phyloP scores from a whole-genome alignment of 1,284 basidiomycete species.

The Cystobasidium sp. region DNA sequence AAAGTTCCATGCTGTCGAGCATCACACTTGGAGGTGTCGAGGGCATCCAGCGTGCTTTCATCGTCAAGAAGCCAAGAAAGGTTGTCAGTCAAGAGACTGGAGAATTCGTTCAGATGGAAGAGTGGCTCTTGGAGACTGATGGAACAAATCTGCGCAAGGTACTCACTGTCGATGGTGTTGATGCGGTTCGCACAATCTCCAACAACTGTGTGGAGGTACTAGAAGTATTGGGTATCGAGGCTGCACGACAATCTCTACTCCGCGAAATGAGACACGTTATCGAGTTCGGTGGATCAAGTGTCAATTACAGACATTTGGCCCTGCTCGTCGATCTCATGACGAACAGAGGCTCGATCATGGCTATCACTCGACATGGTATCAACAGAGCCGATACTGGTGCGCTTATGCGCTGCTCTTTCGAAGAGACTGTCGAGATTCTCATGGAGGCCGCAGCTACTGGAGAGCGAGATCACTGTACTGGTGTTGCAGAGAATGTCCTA shows the following conservation, averaged over 20 bases:
- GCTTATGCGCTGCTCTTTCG: constrained; percentile 97
- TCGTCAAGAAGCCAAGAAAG: constrained; percentile 81
- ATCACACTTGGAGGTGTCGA: constrained; percentile 88
- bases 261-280: constrained; percentile 91
- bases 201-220: constrained; percentile 97
- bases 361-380: constrained; percentile 99
- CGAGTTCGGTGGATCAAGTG: constrained; percentile 98
- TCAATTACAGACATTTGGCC: constrained; percentile 97
- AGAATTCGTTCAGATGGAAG: constrained; percentile 63
- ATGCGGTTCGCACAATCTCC: constrained; percentile 88
- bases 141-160: constrained; percentile 93
- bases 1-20: constrained; percentile 95
- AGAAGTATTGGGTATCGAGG: constrained; percentile 97
- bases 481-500: constrained; percentile 97
- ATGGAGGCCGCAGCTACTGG: constrained; percentile 98
- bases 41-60: constrained; percentile 90
- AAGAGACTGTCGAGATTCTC: constrained; percentile 98
- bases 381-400: constrained; percentile 97
- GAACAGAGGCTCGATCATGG: constrained; percentile 92
- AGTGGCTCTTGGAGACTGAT: constrained; percentile 98
- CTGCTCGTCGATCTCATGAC: constrained; percentile 98
- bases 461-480: constrained; percentile 96
- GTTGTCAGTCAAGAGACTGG: constrained; percentile 64
- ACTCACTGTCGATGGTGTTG: constrained; percentile 92
- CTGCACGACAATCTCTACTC: constrained; percentile 89